Evolutionary conservation across 2,329 filamentous ascomycete species (phyloP).

Genomic region (Ramularia endophylla): DNA sequence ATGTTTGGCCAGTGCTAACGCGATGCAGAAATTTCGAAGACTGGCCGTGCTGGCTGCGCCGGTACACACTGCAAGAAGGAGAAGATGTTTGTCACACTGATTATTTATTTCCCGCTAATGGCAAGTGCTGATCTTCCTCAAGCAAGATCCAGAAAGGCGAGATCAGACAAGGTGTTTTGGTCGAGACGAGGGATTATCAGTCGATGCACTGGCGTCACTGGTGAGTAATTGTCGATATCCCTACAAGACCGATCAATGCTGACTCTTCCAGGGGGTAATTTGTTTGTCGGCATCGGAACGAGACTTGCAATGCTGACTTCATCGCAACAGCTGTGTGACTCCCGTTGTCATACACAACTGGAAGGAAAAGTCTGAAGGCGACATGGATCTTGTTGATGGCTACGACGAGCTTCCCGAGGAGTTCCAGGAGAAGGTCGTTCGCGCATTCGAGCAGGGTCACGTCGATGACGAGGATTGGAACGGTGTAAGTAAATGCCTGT

Average conservation of each 20-base stretch:
- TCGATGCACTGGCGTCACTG: conserved; percentile 67
- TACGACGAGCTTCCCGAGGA: conserved; percentile 70
- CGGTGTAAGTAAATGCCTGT: conserved; percentile 55
- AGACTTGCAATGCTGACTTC: conserved; percentile 9
- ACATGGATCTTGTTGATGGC: conserved; percentile 68
- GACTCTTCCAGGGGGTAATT: too few species aligned
- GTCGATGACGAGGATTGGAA: conserved; percentile 84
- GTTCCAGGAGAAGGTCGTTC: conserved; percentile 65
- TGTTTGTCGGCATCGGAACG: too few species aligned
- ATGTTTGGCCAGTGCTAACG: too few species aligned
- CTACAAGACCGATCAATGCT: too few species aligned
- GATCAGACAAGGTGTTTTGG: conserved; percentile 68
- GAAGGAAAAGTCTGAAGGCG: conserved; percentile 50
- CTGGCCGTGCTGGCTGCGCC: conserved; percentile 67
- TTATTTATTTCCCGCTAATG: background rate
- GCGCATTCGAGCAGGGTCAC: conserved; percentile 68
- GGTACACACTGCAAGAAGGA: conserved; percentile 66
- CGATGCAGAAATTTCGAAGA: conserved; percentile 60
- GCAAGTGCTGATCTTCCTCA: background rate
- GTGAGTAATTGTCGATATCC: conserved; percentile 44
- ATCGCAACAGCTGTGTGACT: conserved; percentile 69
- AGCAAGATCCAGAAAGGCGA: conserved; percentile 73
- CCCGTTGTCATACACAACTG: conserved; percentile 65
- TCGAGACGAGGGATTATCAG: conserved; percentile 38
- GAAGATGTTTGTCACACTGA: conserved; percentile 25